These are phyloP conservation scores for Blumeria graminis DNA, from an alignment of 2,329 filamentous ascomycete species.

Conservation along the genomic window DNA sequence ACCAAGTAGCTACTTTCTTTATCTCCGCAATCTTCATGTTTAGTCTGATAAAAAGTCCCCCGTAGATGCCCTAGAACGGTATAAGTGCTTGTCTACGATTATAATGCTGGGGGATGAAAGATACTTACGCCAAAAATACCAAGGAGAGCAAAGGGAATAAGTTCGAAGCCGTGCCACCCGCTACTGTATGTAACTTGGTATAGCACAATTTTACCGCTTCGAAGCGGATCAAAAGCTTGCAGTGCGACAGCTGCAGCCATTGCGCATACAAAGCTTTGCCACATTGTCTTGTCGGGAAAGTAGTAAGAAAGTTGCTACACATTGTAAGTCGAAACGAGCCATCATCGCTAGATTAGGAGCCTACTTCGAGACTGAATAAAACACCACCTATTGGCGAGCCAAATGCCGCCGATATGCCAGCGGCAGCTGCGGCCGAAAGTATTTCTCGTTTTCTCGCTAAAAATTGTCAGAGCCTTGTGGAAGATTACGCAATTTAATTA, in stretches of 20 bases:
- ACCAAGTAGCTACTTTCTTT: slow-evolving; percentile 69
- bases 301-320: slow-evolving; percentile 51
- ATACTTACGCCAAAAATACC: slow-evolving; percentile 91
- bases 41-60: no score
- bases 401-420: slow-evolving; percentile 88
- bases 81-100: slow-evolving; percentile 62
- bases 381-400: slow-evolving; percentile 94
- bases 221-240: slow-evolving; percentile 89
- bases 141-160: slow-evolving; percentile 75
- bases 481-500: slow-evolving; percentile 2
- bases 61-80: neutral
- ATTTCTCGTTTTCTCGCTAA: slow-evolving; percentile 91
- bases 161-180: slow-evolving; percentile 93
- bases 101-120: slow-evolving; percentile 97
- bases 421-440: slow-evolving; percentile 77
- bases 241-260: slow-evolving; percentile 82
- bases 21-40: slow-evolving; percentile 10
- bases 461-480: neutral
- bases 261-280: slow-evolving; percentile 95
- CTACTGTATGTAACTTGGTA: slow-evolving; percentile 93
- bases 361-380: slow-evolving; percentile 70
- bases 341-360: slow-evolving; percentile 18
- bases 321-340: no score
- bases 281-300: slow-evolving; percentile 91
- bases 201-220: slow-evolving; percentile 95